Conservation (phyloP, 352 stramenopile species). For the Pythium periplocum region DNA sequence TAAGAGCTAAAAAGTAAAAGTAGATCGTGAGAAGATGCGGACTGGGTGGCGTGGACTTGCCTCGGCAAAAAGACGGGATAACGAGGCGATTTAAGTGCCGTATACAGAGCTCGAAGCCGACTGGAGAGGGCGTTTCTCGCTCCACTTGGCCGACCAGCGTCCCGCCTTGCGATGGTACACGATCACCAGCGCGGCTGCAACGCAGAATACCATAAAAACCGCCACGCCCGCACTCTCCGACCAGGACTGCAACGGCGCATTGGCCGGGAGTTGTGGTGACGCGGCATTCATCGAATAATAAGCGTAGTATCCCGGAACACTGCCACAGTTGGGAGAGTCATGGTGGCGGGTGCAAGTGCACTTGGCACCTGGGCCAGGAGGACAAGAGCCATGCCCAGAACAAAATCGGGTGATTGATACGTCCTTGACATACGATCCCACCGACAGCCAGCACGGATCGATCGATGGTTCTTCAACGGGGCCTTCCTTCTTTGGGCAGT, state of each 20-base stretch:
- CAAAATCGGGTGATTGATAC: slow-evolving; percentile 67
- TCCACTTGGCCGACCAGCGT: too few relatives aligned
- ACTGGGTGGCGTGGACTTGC: too few relatives aligned
- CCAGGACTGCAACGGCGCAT: too few relatives aligned
- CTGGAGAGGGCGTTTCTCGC: too few relatives aligned
- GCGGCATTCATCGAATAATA: too few relatives aligned
- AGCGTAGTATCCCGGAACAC: too few relatives aligned
- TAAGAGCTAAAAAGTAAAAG: too few relatives aligned
- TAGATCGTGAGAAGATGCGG: too few relatives aligned
- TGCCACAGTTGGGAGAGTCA: slow-evolving; percentile 8
- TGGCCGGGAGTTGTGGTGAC: too few relatives aligned
- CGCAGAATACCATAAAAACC: slow-evolving; percentile 10
- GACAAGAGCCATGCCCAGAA: slow-evolving; percentile 61
- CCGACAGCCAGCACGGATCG: slow-evolving; percentile 76
- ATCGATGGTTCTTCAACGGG: slow-evolving; percentile 38
- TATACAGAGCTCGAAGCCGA: too few relatives aligned
- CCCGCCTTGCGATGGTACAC: slow-evolving; percentile 1
- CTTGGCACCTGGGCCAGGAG: slow-evolving; percentile 48
- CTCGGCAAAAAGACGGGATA: too few relatives aligned
- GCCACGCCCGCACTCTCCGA: slow-evolving; percentile 1
- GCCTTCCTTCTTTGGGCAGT: slow-evolving; percentile 8
- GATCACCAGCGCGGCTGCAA: slow-evolving; percentile 6
- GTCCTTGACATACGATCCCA: slow-evolving; percentile 40
- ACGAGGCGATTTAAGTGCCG: too few relatives aligned
- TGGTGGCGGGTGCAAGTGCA: slow-evolving; percentile 43